Conservation (phyloP, 2,329 filamentous ascomycete species). For the Lanzia echinophila region DNA sequence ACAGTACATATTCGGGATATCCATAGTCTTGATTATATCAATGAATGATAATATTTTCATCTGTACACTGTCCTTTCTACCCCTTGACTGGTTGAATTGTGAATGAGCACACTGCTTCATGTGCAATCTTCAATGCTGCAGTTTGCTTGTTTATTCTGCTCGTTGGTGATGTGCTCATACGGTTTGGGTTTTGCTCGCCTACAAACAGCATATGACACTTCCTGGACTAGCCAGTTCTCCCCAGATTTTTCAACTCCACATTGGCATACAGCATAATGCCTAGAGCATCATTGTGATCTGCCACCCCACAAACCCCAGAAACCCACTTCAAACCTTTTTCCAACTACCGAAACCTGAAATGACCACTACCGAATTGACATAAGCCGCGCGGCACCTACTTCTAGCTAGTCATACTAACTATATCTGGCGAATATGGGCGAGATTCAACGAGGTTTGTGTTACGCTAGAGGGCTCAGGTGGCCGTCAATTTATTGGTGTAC, state of each 20-base stretch:
- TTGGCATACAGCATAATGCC: no score
- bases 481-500: background rate
- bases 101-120: background rate
- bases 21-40: background rate
- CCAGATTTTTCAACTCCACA: no score
- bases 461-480: background rate
- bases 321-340: background rate
- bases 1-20: background rate
- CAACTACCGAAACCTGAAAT: background rate
- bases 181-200: no score
- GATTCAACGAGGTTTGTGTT: background rate
- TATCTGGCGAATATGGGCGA: background rate
- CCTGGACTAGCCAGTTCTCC: no score
- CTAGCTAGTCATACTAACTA: background rate
- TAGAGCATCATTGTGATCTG: background rate
- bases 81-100: background rate
- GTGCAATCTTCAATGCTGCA: background rate
- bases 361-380: background rate
- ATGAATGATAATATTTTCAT: background rate
- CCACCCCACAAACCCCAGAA: background rate
- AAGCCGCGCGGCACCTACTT: slow-evolving; percentile 4
- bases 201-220: no score
- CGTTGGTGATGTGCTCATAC: no score
- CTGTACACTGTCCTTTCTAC: background rate
- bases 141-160: background rate